phyloP scores from a whole-genome alignment of 2,329 filamentous ascomycete genomes.

The Dactylellina cionopaga region DNA sequence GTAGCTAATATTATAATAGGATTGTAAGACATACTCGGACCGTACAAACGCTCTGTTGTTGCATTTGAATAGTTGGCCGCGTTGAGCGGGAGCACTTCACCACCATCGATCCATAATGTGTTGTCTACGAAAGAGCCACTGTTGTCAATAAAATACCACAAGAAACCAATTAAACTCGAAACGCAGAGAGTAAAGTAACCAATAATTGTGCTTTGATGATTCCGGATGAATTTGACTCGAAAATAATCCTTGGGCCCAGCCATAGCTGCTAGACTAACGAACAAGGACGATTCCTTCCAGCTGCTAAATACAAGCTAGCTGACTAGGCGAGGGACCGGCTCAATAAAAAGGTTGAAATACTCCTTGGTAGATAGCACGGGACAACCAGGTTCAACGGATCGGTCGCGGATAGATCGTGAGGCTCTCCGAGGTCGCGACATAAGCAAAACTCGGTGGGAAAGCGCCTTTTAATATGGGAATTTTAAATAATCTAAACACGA shows the following conservation, averaged over 20 bases:
- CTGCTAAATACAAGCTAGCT: too few species aligned
- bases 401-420: constrained; percentile 8
- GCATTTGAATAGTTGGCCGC: constrained; percentile 27
- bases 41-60: constrained; percentile 10
- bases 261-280: not conserved
- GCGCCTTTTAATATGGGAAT: constrained; percentile 20
- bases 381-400: not conserved
- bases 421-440: constrained; percentile 3
- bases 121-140: constrained; percentile 3
- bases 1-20: not conserved
- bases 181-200: constrained; percentile 5
- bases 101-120: constrained; percentile 36
- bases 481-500: too few species aligned
- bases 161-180: too few species aligned
- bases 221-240: constrained; percentile 34
- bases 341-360: too few species aligned
- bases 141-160: not conserved
- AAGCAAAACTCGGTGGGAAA: not conserved
- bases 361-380: too few species aligned
- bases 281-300: not conserved
- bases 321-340: too few species aligned
- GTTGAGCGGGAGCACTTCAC: constrained; percentile 18
- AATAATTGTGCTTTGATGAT: constrained; percentile 22
- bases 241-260: constrained; percentile 15
- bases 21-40: constrained; percentile 13